Evolutionary conservation across 2,329 filamentous ascomycete genomes (phyloP), one percentile per base, ranked within the genome.

Genomic region (Fusarium ramigenum): DNA sequence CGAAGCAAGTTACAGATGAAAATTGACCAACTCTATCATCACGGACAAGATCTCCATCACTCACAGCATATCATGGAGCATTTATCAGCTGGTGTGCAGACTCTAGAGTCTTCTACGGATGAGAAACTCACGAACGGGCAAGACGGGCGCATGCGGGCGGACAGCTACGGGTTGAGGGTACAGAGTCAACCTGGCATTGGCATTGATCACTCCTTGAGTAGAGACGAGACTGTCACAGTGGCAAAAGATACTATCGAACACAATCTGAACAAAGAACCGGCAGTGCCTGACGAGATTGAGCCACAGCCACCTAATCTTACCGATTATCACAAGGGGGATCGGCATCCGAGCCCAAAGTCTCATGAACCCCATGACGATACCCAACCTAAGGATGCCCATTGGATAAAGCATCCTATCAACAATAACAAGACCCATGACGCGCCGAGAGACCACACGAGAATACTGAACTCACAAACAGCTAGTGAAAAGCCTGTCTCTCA

Each of bases 61-160:
- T 72, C 78, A 23, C 77, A 79, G 36, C 82, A 83, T 65, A 80
- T 81, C 62, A 73, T 80, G 49, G 79, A 82, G 49, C 80, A 83
- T 49, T 72, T 83, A 18, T 75, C 78, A 19, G 77, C 76, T 42
- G 69, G 80, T 11, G 46, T 71, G 16, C 65, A 50, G 47, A 54
- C 34, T 3, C 39, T 66, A 8, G 56, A 59, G 18, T 42, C 60
- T 19, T 64, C 53, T 40, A 25, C 61, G 32, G 40, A 66, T 25
- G 39, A 49, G 23, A 69, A 60, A 44, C 44, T 39, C 47, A 49
- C 47, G 34, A 46, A 53, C 23, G 39, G n/a, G 39, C 54, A 70
- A 49, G 46, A 72, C 47, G 59, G 42, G 28, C 46, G 43, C 34
- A 64, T 46, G 23, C 28, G 21, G 39, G 56, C 39, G 25, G 53